Evolutionary conservation across 1,284 basidiomycete genomes (phyloP).

Genomic region (Irpex sp.): DNA sequence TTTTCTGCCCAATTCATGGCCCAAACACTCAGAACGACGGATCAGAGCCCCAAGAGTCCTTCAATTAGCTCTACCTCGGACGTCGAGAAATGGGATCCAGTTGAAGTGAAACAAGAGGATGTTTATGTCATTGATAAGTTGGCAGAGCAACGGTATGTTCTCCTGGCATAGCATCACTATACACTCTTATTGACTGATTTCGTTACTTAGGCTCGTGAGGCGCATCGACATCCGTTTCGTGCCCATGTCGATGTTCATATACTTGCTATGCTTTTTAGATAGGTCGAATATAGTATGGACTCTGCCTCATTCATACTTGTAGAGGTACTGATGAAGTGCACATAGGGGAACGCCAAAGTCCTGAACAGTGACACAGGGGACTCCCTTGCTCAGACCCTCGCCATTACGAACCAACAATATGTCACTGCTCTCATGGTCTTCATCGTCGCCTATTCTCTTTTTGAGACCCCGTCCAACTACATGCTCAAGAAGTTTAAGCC

Average conservation of each 20-base stretch:
- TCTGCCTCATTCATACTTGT: not conserved
- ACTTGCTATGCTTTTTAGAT: slow-evolving; percentile 33
- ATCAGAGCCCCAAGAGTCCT: not conserved
- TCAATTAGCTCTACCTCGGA: not conserved
- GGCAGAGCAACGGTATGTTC: not conserved
- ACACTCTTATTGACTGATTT: not conserved
- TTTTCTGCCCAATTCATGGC: not conserved
- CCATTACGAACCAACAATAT: slow-evolving; percentile 29
- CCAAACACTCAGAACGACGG: not conserved
- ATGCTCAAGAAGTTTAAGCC: slow-evolving; percentile 40
- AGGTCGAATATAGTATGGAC: slow-evolving; percentile 31
- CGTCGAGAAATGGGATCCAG: not conserved
- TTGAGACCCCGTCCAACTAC: slow-evolving; percentile 35
- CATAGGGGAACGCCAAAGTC: slow-evolving; percentile 33
- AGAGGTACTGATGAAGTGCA: not conserved
- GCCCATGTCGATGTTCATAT: slow-evolving; percentile 28
- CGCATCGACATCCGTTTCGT: slow-evolving; percentile 23
- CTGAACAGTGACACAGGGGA: slow-evolving; percentile 30
- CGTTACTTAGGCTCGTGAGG: slow-evolving; percentile 16
- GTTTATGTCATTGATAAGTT: not conserved
- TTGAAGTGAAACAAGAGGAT: not conserved
- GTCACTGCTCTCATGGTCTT: slow-evolving; percentile 34
- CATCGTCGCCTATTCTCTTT: slow-evolving; percentile 32
- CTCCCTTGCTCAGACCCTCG: slow-evolving; percentile 27
- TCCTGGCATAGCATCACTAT: not conserved